Conservation (phyloP, 129 eudicot genomes). For the Escallonia rubra region DNA sequence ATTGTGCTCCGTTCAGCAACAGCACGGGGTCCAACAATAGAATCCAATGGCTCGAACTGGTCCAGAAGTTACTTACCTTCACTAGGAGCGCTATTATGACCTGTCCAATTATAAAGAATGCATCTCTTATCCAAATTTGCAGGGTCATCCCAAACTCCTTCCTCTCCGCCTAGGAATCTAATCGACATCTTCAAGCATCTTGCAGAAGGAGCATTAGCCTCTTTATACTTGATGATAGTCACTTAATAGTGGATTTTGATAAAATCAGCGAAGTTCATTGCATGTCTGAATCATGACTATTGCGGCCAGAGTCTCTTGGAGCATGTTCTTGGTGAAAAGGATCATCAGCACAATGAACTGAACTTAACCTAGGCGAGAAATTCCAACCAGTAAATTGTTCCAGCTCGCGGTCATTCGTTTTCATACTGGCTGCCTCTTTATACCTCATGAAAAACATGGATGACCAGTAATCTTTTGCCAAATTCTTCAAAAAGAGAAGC, state of each 20-base stretch:
- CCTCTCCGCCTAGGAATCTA: neutral
- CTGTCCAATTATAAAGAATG: neutral
- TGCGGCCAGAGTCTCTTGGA: constrained; percentile 23
- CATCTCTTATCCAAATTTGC: neutral
- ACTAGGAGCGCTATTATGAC: neutral
- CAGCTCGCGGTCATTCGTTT: constrained; percentile 43
- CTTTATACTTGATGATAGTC: neutral
- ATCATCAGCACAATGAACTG: constrained; percentile 69
- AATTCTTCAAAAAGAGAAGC: constrained; percentile 36
- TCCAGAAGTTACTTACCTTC: neutral
- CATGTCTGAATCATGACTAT: constrained; percentile 17
- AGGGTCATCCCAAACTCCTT: neutral
- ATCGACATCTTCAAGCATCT: neutral
- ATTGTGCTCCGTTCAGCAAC: too few species aligned
- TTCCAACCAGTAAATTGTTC: constrained; percentile 56
- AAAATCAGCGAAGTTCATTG: constrained; percentile 8
- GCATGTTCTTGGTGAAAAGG: constrained; percentile 79
- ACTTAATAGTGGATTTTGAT: neutral
- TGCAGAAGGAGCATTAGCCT: neutral
- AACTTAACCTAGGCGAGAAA: constrained; percentile 70
- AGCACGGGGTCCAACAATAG: too few species aligned
- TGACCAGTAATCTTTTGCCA: constrained; percentile 86
- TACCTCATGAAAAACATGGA: constrained; percentile 62
- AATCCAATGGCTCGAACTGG: too few species aligned
- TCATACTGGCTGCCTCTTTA: constrained; percentile 56